Base-by-base conservation (phyloP, 805 yeast species). In the Metschnikowia sp. region DNA sequence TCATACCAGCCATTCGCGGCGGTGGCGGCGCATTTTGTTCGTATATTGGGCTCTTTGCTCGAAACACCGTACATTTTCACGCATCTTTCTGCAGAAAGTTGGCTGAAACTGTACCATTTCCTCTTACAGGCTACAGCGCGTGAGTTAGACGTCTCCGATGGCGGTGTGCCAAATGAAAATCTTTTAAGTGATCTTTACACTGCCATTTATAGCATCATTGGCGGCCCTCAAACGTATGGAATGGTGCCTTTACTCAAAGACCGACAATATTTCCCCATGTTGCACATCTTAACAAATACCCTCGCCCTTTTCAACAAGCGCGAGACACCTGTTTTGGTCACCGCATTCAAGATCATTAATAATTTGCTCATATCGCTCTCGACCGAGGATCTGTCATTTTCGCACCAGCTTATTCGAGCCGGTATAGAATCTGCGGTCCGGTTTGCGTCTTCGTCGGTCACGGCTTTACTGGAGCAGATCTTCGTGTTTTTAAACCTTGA, bases 341-440 rank as follows among this genome's bases (percentile, higher is more conserved):
- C 52, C 7, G 45, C 62, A 2, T 57, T 82, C 38, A 68, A 69
- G 43, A 60, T 83, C 12, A 60, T 77, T 13, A 83, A 82, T 57
- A 70, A 68, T 32, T 54, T 75, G 3, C 53, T 82, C 7, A 52
- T 76, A 0, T 62, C 67, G n/a, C 58, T 74, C 4, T 67, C 79
- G 3, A 70, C 77, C 0, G 59, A 67, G 4, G 69, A 78, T 53
- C 57, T 75, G 7, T 45, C 58, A 4, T 57, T 68, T 18, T 69
- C 77, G 3, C 55, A 74, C 50, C 53, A 57, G 15, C 51, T 81
- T 3, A 67, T 73, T 11, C 61, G 61, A 35, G 36, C 74, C 1
- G 79, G 82, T 0, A 49, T 76, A 28, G 59, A 53, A 10, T 60
- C 70, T 12, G 53, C 72, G 3, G 48, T 71, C 2, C 59, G 56